Percentiles rank a stretch among this genome's conserved stretches.
These are phyloP conservation scores for Ceraceosorus guamensis DNA, from an alignment of 1,284 basidiomycete genomes.

Conservation along the genomic window DNA sequence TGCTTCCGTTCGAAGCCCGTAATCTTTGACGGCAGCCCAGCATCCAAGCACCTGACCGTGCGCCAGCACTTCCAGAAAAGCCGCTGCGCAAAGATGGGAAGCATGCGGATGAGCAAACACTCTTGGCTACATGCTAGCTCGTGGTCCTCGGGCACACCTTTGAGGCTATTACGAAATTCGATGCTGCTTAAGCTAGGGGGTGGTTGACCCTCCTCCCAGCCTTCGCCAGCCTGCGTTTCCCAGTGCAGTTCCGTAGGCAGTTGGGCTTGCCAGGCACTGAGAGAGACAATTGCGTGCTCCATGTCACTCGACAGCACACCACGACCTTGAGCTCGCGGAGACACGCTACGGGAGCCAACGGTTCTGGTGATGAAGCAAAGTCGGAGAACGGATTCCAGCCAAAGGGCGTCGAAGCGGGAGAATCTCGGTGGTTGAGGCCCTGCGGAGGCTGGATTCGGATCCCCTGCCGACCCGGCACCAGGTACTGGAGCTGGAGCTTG, in stretches of 20 bases:
- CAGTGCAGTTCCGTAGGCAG: slow-evolving; percentile 2
- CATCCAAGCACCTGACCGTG: neutral
- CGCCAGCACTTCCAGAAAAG: slow-evolving; percentile 1
- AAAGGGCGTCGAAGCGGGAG: slow-evolving; percentile 4
- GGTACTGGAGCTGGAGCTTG: neutral
- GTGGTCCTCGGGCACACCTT: neutral
- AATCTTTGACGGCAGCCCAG: slow-evolving; percentile 5
- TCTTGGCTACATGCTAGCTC: too few relatives aligned
- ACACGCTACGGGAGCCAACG: neutral
- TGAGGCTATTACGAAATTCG: neutral
- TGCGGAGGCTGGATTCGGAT: neutral
- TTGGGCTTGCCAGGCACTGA: slow-evolving; percentile 2
- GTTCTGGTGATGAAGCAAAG: slow-evolving; percentile 3
- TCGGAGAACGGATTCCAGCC: slow-evolving; percentile 1
- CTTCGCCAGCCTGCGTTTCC: neutral
- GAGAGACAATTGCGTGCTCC: neutral
- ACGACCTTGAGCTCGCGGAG: slow-evolving; percentile 3
- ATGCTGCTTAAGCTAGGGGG: neutral
- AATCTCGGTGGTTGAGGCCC: neutral
- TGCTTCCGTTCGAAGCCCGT: neutral
- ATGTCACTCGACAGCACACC: slow-evolving; percentile 2
- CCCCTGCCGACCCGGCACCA: neutral
- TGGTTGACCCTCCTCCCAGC: neutral
- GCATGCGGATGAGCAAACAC: too few relatives aligned
- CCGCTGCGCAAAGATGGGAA: too few relatives aligned